A percentile compares a stretch with the other conserved stretches of the same genome.
Conservation (phyloP, 208 protist species). For the Zelonia costaricensis region DNA sequence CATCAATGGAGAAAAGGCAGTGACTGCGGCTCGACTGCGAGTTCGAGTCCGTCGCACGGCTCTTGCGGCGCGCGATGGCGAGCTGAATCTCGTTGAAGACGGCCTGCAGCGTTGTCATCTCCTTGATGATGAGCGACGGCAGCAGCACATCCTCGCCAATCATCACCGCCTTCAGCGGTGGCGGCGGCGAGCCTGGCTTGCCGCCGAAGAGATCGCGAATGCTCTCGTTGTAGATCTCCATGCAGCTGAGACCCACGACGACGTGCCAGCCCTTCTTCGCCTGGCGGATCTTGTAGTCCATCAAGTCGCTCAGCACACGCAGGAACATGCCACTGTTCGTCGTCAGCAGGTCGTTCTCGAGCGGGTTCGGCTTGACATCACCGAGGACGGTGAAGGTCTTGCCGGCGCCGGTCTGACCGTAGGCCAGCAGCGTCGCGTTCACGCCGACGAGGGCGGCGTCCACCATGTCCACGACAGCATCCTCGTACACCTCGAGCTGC, state of each 20-base stretch:
- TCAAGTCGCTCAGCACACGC: constrained; percentile 82
- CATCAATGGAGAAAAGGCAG: constrained; percentile 91
- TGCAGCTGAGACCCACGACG: constrained; percentile 77
- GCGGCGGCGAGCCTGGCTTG: constrained; percentile 44
- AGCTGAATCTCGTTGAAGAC: constrained; percentile 76
- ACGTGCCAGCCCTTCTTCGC: constrained; percentile 73
- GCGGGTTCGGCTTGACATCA: constrained; percentile 58
- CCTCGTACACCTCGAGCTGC: constrained; percentile 92
- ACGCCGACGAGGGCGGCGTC: constrained; percentile 79
- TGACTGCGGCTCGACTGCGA: constrained; percentile 89
- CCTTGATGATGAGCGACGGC: constrained; percentile 65
- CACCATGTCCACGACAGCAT: constrained; percentile 80
- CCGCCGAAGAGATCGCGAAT: constrained; percentile 85
- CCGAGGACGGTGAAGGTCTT: constrained; percentile 91
- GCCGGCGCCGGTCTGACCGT: constrained; percentile 93
- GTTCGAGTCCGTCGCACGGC: constrained; percentile 87
- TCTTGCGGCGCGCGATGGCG: constrained; percentile 63
- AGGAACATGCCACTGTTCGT: constrained; percentile 88
- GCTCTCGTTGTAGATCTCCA: constrained; percentile 90
- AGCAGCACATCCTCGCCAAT: constrained; percentile 70
- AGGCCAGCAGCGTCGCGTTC: constrained; percentile 83
- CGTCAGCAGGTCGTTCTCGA: constrained; percentile 76
- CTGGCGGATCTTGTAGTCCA: constrained; percentile 64
- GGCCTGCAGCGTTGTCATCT: constrained; percentile 64
- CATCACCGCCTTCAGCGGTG: constrained; percentile 80